A percentile compares a stretch with the other conserved stretches of the same genome.
phyloP scores from a whole-genome alignment of 2,329 filamentous ascomycete genomes.

The Pestalotiopsis sp. region DNA sequence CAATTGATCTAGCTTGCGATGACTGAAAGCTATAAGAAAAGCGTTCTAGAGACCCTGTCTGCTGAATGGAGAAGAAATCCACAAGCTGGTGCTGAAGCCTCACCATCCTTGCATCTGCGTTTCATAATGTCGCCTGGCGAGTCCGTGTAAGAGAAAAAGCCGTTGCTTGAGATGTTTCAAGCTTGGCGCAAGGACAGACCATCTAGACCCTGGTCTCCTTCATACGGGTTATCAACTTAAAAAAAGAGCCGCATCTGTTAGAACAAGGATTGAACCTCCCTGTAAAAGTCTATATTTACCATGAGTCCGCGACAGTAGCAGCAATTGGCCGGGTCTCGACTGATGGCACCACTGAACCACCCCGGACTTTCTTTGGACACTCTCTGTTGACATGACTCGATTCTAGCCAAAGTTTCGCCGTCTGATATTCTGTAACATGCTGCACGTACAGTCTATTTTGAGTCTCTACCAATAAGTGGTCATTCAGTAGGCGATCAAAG shows the following conservation, averaged over 20 bases:
- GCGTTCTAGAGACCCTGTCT: neutral
- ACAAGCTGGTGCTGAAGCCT: neutral
- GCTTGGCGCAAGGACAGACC: conserved; percentile 1
- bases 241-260: conserved; percentile 2
- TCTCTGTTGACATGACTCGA: conserved; percentile 5
- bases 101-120: conserved; percentile 1
- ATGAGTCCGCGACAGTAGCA: neutral
- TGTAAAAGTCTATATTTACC: neutral
- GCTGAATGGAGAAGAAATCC: neutral
- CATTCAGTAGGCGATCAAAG: neutral
- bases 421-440: conserved; percentile 7
- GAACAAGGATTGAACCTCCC: neutral
- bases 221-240: neutral
- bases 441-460: conserved; percentile 1
- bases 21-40: neutral
- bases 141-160: neutral
- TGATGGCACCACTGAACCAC: neutral
- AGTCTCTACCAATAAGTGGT: neutral
- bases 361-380: neutral
- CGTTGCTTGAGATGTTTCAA: conserved; percentile 6
- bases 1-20: neutral
- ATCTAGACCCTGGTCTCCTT: neutral
- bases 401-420: neutral
- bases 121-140: neutral
- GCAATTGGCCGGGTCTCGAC: neutral